Base-by-base conservation (phyloP, 2,329 filamentous ascomycete genomes). In the Orbilia quercus region DNA sequence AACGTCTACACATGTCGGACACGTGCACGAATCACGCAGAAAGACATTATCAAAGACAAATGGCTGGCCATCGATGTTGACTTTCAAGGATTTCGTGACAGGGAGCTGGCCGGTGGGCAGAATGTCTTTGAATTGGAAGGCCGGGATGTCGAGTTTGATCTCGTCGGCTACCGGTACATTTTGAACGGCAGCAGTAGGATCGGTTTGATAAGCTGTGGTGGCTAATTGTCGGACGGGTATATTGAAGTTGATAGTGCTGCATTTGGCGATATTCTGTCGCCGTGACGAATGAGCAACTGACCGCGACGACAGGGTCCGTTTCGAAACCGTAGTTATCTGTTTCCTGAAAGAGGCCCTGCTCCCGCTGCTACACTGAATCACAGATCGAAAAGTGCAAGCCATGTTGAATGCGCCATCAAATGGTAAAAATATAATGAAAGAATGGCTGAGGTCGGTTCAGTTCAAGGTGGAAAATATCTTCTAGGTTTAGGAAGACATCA, bases 21-120 rank as follows among this genome's bases (percentile, higher is more conserved):
- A 89, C 18, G 81, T 78, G 80, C 88, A 90, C 65, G 84, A 80
- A 78, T 90, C 87, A 38, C 88, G 84, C 18, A 89, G 80, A 65
- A 77, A 76, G 36, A 78, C 16, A 34, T 76, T 75, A 45, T 78
- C 77, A 47, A 77, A 76, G 51, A 69, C 18, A 59, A 71, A 60
- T 14, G 71, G 64, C 20, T 71, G 42, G 34, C 75, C 75, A 31
- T 76, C 75, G 34, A 77, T 42, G 16, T 73, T 70, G 36, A 77
- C 38, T 31, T 74, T 75, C n/a, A 69, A n/a, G 23, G 9, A 20
- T 42, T 66, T 73, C 9, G 69, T 60, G 23, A 54, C 45, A 12
- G 69, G 69, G 12, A 73, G 60, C 16, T 47, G 34, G 16, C 69
- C 69, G 23, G 48, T 54, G 1, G 54, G 28, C 20, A 73, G 60